Evolutionary conservation across 495 filamentous ascomycete species (phyloP).

Genomic region (Hypoxylon fuscum): DNA sequence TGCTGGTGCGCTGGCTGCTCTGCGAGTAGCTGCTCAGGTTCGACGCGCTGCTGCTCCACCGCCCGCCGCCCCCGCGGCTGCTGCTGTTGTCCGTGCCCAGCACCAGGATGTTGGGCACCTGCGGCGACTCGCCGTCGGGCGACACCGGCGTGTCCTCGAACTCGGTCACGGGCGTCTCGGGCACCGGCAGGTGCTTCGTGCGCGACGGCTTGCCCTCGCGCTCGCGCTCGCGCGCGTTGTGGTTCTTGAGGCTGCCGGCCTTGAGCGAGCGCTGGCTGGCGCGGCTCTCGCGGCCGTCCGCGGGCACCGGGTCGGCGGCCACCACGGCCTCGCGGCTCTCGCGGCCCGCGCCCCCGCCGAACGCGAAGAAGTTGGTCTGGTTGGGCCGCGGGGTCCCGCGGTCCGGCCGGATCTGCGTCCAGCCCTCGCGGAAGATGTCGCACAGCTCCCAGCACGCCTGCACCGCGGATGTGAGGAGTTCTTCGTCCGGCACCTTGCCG

Average conservation of each 20-base stretch:
- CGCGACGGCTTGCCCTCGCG: conserved; percentile 19
- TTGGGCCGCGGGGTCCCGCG: conserved; percentile 85
- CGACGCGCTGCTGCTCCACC: conserved; percentile 80
- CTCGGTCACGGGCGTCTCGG: conserved; percentile 91
- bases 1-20: conserved; percentile 74
- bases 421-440: conserved; percentile 92
- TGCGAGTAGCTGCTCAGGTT: conserved; percentile 78
- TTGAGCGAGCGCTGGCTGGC: conserved; percentile 55
- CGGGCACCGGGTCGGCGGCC: conserved; percentile 24
- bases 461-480: conserved; percentile 83
- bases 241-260: no score
- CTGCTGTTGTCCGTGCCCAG: no score
- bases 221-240: conserved; percentile 36
- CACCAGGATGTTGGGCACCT: conserved; percentile 84
- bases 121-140: conserved; percentile 74
- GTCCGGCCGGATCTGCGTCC: conserved; percentile 88
- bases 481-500: conserved; percentile 77
- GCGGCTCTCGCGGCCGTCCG: conserved; percentile 42
- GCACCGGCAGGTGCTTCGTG: conserved; percentile 53
- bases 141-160: conserved; percentile 89
- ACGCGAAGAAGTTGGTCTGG: conserved; percentile 73
- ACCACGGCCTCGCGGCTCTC: neutral
- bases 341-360: neutral
- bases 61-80: conserved; percentile 63
- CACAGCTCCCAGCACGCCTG: conserved; percentile 96